Evolutionary conservation across 306 rosid species (phyloP).

Genomic region (Purshia tridentata): DNA sequence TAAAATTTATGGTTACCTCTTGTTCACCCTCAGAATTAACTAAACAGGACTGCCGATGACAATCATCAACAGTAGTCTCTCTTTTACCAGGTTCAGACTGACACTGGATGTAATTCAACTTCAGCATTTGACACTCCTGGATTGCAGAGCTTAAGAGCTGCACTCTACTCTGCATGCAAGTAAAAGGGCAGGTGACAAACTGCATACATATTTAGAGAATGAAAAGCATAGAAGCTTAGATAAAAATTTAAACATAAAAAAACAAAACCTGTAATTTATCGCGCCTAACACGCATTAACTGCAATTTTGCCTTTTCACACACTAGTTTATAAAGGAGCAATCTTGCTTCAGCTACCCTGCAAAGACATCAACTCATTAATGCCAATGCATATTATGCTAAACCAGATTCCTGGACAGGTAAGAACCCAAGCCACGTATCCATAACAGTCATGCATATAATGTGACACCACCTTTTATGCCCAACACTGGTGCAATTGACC

Average conservation of each 20-base stretch:
- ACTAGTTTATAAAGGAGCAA: conserved; percentile 48
- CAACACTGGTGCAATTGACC: conserved; percentile 31
- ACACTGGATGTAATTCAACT: conserved; percentile 31
- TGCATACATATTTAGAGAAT: conserved; percentile 21
- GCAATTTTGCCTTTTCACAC: conserved; percentile 66
- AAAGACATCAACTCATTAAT: conserved; percentile 22
- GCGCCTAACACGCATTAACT: conserved; percentile 57
- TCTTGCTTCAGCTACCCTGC: conserved; percentile 63
- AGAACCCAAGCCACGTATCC: conserved; percentile 21
- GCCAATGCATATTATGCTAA: conserved; percentile 22
- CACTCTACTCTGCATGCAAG: conserved; percentile 54
- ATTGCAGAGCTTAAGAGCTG: conserved; percentile 54
- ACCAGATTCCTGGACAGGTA: conserved; percentile 23
- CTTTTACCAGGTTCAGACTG: conserved; percentile 34
- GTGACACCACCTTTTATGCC: conserved; percentile 60
- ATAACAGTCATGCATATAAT: conserved; percentile 16
- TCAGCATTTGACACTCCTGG: conserved; percentile 63
- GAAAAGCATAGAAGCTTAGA: conserved; percentile 12
- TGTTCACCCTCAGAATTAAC: conserved; percentile 39
- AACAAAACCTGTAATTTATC: conserved; percentile 52
- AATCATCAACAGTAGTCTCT: conserved; percentile 36
- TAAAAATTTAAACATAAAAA: neutral
- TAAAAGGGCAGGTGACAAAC: conserved; percentile 28
- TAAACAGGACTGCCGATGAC: conserved; percentile 30
- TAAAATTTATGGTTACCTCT: conserved; percentile 44